Evolutionary conservation across 257 asterid species (phyloP).

Genomic region (Henckelia pumila): DNA sequence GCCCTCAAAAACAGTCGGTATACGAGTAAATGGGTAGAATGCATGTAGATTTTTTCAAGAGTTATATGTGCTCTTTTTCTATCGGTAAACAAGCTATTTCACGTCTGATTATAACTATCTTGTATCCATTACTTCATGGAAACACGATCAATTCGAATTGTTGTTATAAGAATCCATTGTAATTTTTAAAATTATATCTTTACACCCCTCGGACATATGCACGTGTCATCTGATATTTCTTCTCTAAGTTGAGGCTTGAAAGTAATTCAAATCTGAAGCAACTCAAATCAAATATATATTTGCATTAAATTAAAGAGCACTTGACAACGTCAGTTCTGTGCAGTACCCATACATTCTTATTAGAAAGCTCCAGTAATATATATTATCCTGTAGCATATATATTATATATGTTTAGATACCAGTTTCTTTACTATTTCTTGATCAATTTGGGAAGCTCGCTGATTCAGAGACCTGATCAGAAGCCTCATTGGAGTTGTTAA

Average conservation of each 20-base stretch:
- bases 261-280: not conserved
- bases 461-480: conserved; percentile 33
- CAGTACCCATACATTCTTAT: not conserved
- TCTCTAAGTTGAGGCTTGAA: not conserved
- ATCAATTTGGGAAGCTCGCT: conserved; percentile 17
- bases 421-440: not conserved
- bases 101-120: not conserved
- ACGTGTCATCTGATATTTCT: not conserved
- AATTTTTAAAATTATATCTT: too few species aligned
- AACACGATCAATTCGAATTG: not conserved
- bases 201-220: not conserved
- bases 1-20: not conserved
- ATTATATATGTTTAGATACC: not conserved
- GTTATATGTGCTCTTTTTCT: too few species aligned
- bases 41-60: not conserved
- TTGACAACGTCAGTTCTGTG: not conserved
- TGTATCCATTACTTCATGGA: not conserved
- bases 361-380: not conserved
- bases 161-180: not conserved
- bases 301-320: not conserved
- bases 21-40: not conserved
- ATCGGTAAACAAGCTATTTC: not conserved
- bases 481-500: conserved; percentile 22
- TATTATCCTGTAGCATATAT: not conserved
- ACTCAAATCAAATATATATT: too few species aligned